Percentiles rank a stretch among this genome's conserved stretches.
Evolutionary conservation across 768 basidiomycete genomes (phyloP).

Genomic region (Mycena crocata): DNA sequence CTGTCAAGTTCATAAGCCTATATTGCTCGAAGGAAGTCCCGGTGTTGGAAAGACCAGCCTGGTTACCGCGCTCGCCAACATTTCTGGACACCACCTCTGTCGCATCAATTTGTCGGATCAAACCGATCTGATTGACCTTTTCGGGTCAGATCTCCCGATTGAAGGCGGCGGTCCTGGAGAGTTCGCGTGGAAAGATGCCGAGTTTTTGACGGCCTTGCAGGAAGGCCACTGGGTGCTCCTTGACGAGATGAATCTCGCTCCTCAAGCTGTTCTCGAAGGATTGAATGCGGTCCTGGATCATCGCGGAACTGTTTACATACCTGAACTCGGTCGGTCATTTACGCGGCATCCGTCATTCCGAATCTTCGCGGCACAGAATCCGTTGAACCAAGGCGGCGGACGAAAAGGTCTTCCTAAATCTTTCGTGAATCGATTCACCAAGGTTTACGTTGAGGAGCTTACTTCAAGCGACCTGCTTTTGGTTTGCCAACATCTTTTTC

Average conservation of each 20-base stretch:
- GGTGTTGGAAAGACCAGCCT: slow-evolving; percentile 98
- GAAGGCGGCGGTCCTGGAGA: slow-evolving; percentile 92
- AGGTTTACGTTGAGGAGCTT: slow-evolving; percentile 92
- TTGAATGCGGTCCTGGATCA: slow-evolving; percentile 97
- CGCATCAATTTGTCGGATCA: slow-evolving; percentile 99
- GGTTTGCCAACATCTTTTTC: slow-evolving; percentile 83
- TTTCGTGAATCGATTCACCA: slow-evolving; percentile 98
- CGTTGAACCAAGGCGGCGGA: slow-evolving; percentile 94
- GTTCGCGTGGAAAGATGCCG: slow-evolving; percentile 97
- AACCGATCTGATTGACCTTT: slow-evolving; percentile 95
- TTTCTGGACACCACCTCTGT: slow-evolving; percentile 82
- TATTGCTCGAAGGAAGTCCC: slow-evolving; percentile 96
- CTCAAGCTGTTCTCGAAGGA: slow-evolving; percentile 96
- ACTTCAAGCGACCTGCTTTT: slow-evolving; percentile 79
- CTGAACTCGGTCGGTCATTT: slow-evolving; percentile 93
- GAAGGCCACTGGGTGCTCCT: slow-evolving; percentile 98
- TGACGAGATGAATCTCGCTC: slow-evolving; percentile 99
- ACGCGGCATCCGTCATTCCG: slow-evolving; percentile 92
- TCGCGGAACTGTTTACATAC: slow-evolving; percentile 93
- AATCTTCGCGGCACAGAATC: slow-evolving; percentile 98
- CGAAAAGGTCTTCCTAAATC: slow-evolving; percentile 98
- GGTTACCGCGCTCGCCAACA: slow-evolving; percentile 85
- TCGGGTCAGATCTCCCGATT: slow-evolving; percentile 95
- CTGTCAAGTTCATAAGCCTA: slow-evolving; percentile 89
- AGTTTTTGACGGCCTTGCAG: slow-evolving; percentile 93